Evolutionary conservation across 2,329 filamentous ascomycete genomes (phyloP), one percentile per base, ranked within the genome.

Genomic region (Helotiales sp.): DNA sequence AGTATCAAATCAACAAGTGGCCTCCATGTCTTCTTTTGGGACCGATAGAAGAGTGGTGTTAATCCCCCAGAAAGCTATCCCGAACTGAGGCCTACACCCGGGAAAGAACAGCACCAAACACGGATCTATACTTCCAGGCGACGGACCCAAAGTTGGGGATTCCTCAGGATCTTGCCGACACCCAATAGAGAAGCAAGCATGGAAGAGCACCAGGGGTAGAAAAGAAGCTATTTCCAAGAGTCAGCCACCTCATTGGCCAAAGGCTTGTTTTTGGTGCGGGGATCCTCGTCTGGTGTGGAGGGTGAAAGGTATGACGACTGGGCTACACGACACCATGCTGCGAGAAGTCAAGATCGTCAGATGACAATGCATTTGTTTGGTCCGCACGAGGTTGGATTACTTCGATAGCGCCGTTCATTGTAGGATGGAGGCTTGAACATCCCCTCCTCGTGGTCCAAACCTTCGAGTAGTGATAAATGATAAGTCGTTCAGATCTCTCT

Each of bases 161-260:
- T 45, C 8, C 22, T 40, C 54, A 28, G 50, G 50, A 20, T 32
- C 4, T 55, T 6, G 30, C 30, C 13, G 50, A 8, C 6, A 55
- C 28, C 15, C 50, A 28, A 32, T 52, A 13, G 49, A 32, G 26
- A 52, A n/a, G 26, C 13, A 26, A 55, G 8, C 28, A 8, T 10
- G 17, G 7, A 22, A n/a, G 28, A 34, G 28, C 17, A n/a, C 8
- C 26, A 34, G 50, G 20, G 20, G n/a, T 24, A 79, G 7, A 34
- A 62, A 62, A 62, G 47, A 62, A 62, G 47, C 60, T 62, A 62
- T 40, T 52, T 24, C 47, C 60, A 62, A 62, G 60, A 30, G 17
- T 54, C 45, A 34, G 60, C 47, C 49, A 52, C 24, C 7, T 54
- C 30, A 54, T 32, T 62, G 60, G 60, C 28, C 60, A 62, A 62